Percentiles rank a stretch among this genome's conserved stretches.
Conservation (phyloP, 371 early-diverging fungal species). For the Mortierella sp. region DNA sequence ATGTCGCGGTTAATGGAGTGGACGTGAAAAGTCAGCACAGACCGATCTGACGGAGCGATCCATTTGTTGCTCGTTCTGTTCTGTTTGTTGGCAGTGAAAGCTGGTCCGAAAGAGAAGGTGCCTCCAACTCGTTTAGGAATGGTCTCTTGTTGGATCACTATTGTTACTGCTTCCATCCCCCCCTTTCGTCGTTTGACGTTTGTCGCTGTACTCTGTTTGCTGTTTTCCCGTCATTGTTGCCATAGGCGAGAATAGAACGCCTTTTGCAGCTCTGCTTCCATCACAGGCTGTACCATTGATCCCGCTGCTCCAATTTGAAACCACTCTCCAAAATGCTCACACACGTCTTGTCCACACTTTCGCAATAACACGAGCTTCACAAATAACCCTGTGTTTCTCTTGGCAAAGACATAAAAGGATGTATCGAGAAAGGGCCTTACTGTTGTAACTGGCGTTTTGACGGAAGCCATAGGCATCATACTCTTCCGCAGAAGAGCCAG, state of each 20-base stretch:
- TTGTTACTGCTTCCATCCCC: neutral
- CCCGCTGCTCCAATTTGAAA: neutral
- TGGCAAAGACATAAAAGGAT: neutral
- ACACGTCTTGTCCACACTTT: neutral
- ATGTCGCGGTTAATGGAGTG: neutral
- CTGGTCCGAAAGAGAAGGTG: neutral
- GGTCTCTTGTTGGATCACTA: neutral
- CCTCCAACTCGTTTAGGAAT: neutral
- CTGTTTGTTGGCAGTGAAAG: neutral
- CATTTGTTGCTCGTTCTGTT: neutral
- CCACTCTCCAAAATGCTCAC: neutral
- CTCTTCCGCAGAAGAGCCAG: conserved; percentile 19
- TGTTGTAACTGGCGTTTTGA: conserved; percentile 21
- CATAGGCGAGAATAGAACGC: neutral
- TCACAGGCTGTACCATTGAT: neutral
- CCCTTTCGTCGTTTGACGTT: neutral
- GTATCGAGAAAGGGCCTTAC: conserved; percentile 14
- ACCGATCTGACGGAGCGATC: neutral
- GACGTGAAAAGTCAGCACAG: neutral
- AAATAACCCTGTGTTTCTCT: neutral
- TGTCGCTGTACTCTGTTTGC: neutral
- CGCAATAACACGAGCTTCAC: neutral
- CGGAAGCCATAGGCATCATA: conserved; percentile 18
- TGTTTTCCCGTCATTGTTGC: neutral
- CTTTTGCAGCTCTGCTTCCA: neutral